phyloP scores from a whole-genome alignment of 2,329 filamentous ascomycete species.

The Boeremia exigua region DNA sequence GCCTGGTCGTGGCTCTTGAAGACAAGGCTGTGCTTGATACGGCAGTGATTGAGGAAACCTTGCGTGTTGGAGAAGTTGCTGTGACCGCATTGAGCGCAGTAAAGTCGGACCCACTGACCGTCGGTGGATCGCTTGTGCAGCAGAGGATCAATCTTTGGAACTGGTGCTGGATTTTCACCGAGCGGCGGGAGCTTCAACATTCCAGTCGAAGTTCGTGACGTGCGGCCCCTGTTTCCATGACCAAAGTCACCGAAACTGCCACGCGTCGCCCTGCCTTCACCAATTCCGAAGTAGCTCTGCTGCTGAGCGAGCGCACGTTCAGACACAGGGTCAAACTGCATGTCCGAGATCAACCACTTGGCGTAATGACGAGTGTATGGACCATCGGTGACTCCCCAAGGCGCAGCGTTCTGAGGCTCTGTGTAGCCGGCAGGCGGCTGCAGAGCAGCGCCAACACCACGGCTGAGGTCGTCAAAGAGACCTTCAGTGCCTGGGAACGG shows the following conservation, averaged over 20 bases:
- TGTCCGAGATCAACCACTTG: conserved; percentile 91
- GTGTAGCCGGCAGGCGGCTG: conserved; percentile 66
- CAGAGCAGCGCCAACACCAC: conserved; percentile 75
- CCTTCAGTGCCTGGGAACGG: conserved; percentile 79
- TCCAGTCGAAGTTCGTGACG: conserved; percentile 64
- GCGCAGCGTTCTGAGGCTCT: conserved; percentile 78
- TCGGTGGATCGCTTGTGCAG: conserved; percentile 83
- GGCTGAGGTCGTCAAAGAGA: conserved; percentile 72
- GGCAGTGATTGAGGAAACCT: conserved; percentile 99
- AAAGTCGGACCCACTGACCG: conserved; percentile 84
- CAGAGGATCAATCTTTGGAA: conserved; percentile 78
- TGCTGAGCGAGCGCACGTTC: conserved; percentile 45
- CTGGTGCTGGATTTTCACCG: conserved; percentile 51
- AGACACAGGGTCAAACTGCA: conserved; percentile 72
- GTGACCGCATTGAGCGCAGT: conserved; percentile 84
- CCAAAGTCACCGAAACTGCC: conserved; percentile 69
- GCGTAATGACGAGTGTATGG: conserved; percentile 94
- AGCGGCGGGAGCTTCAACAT: conserved; percentile 51
- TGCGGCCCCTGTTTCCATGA: conserved; percentile 59
- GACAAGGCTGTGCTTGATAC: conserved; percentile 90
- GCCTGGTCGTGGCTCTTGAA: conserved; percentile 97
- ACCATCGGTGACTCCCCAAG: conserved; percentile 89
- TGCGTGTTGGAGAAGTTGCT: conserved; percentile 96
- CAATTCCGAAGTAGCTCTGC: conserved; percentile 45
- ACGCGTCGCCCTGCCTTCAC: conserved; percentile 79